Evolutionary conservation across 192 early-diverging fungal species (phyloP).

Genomic region (Borealophlyctis nickersoniae): DNA sequence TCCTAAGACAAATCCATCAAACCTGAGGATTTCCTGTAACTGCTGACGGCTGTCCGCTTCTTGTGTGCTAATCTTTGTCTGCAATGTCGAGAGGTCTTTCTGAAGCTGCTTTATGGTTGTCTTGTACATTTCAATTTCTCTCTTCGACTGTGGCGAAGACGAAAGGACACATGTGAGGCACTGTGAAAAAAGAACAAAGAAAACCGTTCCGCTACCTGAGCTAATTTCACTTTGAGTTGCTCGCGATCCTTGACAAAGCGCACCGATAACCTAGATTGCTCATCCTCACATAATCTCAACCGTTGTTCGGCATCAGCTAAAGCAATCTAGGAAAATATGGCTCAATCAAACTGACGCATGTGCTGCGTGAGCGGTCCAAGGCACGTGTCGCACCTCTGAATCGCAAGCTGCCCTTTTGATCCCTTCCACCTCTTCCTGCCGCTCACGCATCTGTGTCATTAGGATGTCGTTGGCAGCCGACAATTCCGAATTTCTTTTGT

Average conservation of each 20-base stretch:
- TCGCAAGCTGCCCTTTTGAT: not conserved
- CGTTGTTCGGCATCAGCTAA: slow-evolving; percentile 1
- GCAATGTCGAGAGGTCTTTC: slow-evolving; percentile 19
- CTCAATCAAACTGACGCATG: too few relatives aligned
- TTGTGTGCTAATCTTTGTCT: slow-evolving; percentile 4
- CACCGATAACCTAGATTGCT: slow-evolving; percentile 24
- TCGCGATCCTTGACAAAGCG: slow-evolving; percentile 46
- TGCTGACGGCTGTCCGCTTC: slow-evolving; percentile 25
- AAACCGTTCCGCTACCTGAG: slow-evolving; percentile 22
- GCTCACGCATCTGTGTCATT: not conserved
- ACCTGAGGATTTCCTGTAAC: slow-evolving; percentile 30
- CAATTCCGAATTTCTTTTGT: not conserved
- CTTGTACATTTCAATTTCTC: slow-evolving; percentile 35
- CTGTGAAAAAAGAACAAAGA: not conserved
- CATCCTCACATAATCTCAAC: slow-evolving; percentile 25
- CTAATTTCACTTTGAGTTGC: slow-evolving; percentile 33
- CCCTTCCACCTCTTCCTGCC: not conserved
- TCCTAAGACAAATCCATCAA: slow-evolving; percentile 8
- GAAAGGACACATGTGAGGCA: too few relatives aligned
- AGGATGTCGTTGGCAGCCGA: not conserved
- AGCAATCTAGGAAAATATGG: not conserved
- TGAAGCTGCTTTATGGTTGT: slow-evolving; percentile 34
- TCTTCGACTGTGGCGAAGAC: not conserved
- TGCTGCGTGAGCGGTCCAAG: too few relatives aligned
- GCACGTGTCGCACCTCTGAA: not conserved